Evolutionary conservation across 352 stramenopile genomes (phyloP).

Genomic region (Pythium guiyangense): DNA sequence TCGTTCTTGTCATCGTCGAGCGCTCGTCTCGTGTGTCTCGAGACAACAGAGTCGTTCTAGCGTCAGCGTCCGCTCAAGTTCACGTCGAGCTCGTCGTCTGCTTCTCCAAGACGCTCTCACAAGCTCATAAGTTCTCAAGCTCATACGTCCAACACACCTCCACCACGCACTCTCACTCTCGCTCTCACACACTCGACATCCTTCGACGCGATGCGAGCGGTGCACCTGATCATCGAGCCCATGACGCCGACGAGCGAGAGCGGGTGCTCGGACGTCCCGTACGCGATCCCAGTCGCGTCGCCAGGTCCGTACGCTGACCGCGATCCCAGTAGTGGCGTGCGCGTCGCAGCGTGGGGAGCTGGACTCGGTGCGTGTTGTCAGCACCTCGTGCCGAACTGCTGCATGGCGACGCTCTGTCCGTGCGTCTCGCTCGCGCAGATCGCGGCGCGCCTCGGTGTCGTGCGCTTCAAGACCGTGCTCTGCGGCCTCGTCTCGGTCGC

Average conservation of each 20-base stretch:
- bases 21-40: too few relatives aligned
- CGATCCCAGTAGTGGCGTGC: slow-evolving; percentile 20
- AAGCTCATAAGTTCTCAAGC: too few relatives aligned
- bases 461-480: too few relatives aligned
- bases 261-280: slow-evolving; percentile 9
- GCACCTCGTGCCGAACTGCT: slow-evolving; percentile 30
- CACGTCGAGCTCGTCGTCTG: too few relatives aligned
- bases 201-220: background rate
- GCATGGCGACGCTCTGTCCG: too few relatives aligned
- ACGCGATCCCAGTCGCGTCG: slow-evolving; percentile 12
- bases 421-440: too few relatives aligned
- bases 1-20: too few relatives aligned
- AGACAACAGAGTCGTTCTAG: too few relatives aligned
- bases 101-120: too few relatives aligned
- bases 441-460: too few relatives aligned
- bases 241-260: slow-evolving; percentile 6
- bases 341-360: slow-evolving; percentile 18
- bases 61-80: too few relatives aligned
- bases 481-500: too few relatives aligned
- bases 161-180: background rate
- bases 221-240: slow-evolving; percentile 7
- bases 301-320: slow-evolving; percentile 12
- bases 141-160: background rate
- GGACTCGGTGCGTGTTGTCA: slow-evolving; percentile 24
- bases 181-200: background rate